Percentiles rank a stretch among this genome's conserved stretches.
Evolutionary conservation across 495 filamentous ascomycete species (phyloP).

Genomic region (Aspergillus indologenus): DNA sequence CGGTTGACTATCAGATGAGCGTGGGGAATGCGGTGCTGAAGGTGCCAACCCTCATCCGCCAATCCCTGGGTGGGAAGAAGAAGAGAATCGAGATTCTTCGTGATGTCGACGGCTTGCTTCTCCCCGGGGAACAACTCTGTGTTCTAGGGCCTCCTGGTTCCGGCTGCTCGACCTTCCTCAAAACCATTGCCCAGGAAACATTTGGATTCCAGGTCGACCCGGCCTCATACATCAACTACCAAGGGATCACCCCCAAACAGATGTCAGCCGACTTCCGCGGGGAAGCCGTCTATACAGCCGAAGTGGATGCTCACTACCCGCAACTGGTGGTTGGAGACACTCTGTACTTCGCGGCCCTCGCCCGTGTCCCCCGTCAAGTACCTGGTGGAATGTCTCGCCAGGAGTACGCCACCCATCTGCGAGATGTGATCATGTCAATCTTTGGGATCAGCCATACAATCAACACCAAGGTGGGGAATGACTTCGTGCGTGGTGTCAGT

Average conservation of each 20-base stretch:
- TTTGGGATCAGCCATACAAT: conserved; percentile 55
- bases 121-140: conserved; percentile 75
- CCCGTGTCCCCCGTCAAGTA: conserved; percentile 37
- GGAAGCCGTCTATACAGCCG: conserved; percentile 60
- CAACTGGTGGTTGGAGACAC: conserved; percentile 63
- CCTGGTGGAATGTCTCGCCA: conserved; percentile 43
- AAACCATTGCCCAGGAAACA: conserved; percentile 64
- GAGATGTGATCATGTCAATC: conserved; percentile 38
- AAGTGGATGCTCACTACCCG: conserved; percentile 44
- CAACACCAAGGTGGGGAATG: conserved; percentile 41
- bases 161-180: conserved; percentile 69
- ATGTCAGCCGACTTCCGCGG: conserved; percentile 63
- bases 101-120: conserved; percentile 66
- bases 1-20: conserved; percentile 78
- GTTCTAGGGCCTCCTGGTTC: conserved; percentile 73
- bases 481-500: conserved; percentile 63
- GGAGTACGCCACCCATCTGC: conserved; percentile 41
- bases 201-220: conserved; percentile 63
- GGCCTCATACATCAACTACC: conserved; percentile 62
- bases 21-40: conserved; percentile 63
- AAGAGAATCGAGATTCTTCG: conserved; percentile 64
- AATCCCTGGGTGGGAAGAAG: conserved; percentile 39
- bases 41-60: conserved; percentile 37
- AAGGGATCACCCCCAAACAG: conserved; percentile 67
- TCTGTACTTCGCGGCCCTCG: conserved; percentile 54